phyloP scores from a whole-genome alignment of 257 asterid species.

The Lavandula angustifolia region DNA sequence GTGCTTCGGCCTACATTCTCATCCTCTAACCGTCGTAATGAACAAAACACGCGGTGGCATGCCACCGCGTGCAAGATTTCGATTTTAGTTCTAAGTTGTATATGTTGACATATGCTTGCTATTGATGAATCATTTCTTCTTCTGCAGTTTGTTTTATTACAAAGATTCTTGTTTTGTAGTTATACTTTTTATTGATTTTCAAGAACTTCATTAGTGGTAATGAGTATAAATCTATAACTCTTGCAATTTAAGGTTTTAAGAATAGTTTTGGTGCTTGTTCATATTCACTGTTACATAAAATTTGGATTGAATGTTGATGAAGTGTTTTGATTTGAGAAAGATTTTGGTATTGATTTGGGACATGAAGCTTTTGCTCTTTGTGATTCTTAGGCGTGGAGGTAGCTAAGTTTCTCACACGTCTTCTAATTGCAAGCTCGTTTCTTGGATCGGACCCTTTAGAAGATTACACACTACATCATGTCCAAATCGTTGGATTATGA shows the following conservation, averaged over 20 bases:
- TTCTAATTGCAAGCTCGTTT: not conserved
- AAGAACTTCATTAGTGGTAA: not conserved
- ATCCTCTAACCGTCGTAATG: not conserved
- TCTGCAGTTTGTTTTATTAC: not conserved
- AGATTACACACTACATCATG: slow-evolving; percentile 15
- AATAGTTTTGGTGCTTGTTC: not conserved
- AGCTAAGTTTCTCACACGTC: slow-evolving; percentile 24
- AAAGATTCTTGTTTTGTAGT: not conserved
- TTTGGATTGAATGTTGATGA: not conserved
- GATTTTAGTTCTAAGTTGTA: not conserved
- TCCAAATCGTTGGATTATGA: slow-evolving; percentile 78
- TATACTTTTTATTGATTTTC: slow-evolving; percentile 2
- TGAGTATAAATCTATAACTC: not conserved
- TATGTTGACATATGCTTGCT: not conserved
- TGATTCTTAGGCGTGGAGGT: slow-evolving; percentile 25
- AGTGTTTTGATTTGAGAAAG: not conserved
- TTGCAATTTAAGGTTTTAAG: not conserved
- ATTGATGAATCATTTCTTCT: slow-evolving; percentile 4
- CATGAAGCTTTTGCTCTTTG: not conserved
- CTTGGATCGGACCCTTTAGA: slow-evolving; percentile 5
- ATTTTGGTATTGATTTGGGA: not conserved
- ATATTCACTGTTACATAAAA: not conserved
- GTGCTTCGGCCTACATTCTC: slow-evolving; percentile 13
- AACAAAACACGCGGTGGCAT: not conserved
- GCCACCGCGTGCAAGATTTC: not conserved